Conservation (phyloP, 768 basidiomycete genomes). For the Leccinum uliginosum region DNA sequence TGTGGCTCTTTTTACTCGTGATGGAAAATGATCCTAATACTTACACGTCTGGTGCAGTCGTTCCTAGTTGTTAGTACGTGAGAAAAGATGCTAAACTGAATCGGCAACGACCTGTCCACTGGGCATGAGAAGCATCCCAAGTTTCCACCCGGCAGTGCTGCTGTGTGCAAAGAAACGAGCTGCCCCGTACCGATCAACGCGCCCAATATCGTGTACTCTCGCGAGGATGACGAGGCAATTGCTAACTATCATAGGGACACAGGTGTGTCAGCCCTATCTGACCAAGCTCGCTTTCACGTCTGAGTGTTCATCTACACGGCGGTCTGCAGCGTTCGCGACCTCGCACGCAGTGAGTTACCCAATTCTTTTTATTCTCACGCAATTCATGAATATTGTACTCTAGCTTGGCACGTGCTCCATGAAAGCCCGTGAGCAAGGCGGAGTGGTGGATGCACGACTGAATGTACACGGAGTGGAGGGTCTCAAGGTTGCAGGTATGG, state of each 20-base stretch:
- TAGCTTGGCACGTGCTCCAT: conserved; percentile 54
- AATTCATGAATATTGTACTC: neutral
- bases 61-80: no score
- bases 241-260: neutral
- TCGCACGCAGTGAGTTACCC: neutral
- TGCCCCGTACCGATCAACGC: conserved; percentile 11
- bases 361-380: neutral
- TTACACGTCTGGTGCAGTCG: no score
- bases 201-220: neutral
- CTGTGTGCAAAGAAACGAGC: conserved; percentile 18
- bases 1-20: no score
- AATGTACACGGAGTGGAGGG: conserved; percentile 13
- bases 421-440: conserved; percentile 33
- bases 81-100: no score
- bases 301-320: neutral
- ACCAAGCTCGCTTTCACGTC: neutral
- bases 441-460: conserved; percentile 11
- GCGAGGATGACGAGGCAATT: neutral
- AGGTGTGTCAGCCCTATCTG: neutral
- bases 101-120: no score
- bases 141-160: conserved; percentile 28
- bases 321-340: neutral
- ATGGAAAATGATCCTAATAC: no score
- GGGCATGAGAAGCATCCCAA: conserved; percentile 17
- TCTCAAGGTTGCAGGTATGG: conserved; percentile 16